Conservation (phyloP, 768 basidiomycete genomes). For the Xerocomellus dryophilus region DNA sequence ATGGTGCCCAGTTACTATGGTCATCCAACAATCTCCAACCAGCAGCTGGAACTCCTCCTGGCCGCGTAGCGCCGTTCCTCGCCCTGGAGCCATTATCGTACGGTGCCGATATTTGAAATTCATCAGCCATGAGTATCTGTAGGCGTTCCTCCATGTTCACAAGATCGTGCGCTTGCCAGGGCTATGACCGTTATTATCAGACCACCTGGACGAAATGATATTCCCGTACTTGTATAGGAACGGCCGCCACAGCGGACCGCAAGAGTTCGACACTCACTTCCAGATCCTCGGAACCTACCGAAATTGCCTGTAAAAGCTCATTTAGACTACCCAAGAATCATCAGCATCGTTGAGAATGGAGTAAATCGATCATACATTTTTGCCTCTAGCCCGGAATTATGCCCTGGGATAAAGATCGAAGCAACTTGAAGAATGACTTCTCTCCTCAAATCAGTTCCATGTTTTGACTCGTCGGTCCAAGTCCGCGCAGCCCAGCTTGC, state of each 20-base stretch:
- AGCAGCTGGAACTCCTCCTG: conserved; percentile 1
- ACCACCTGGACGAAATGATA: not conserved
- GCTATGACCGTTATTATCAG: conserved; percentile 30
- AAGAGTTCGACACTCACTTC: conserved; percentile 20
- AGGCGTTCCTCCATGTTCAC: conserved; percentile 56
- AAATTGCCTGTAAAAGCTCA: conserved; percentile 20
- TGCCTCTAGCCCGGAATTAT: conserved; percentile 24
- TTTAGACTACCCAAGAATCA: conserved; percentile 16
- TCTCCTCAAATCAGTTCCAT: conserved; percentile 43
- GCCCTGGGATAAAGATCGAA: conserved; percentile 44
- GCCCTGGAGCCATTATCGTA: not conserved
- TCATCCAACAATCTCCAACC: conserved; percentile 57
- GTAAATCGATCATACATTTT: conserved; percentile 33
- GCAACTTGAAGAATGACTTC: conserved; percentile 46
- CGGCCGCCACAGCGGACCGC: not conserved
- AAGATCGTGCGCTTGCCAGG: conserved; percentile 52
- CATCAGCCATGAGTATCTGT: conserved; percentile 31
- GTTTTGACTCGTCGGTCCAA: conserved; percentile 33
- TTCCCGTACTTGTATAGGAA: conserved; percentile 19
- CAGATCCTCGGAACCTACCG: conserved; percentile 18
- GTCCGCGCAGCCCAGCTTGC: conserved; percentile 54
- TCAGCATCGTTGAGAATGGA: conserved; percentile 4
- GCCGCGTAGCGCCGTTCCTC: not conserved
- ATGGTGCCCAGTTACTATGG: conserved; percentile 53
- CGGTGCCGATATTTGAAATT: not conserved